Percentiles rank a stretch among this genome's conserved stretches.
These are phyloP conservation scores for Trichophyton benhamiae DNA, from an alignment of 2,329 filamentous ascomycete species.

Conservation along the genomic window DNA sequence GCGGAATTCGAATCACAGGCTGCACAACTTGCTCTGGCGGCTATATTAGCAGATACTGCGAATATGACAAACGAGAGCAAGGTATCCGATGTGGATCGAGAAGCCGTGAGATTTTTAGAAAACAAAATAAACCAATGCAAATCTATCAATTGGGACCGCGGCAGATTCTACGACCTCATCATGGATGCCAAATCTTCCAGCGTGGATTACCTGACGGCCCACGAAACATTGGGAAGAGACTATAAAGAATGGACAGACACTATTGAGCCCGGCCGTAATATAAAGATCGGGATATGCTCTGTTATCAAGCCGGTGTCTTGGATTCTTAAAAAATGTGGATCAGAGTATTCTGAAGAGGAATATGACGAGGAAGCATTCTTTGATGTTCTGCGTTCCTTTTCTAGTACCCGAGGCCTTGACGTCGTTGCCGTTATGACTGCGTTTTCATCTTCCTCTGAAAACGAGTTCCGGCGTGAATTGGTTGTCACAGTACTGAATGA, in stretches of 20 bases:
- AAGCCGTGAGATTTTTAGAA: constrained; percentile 41
- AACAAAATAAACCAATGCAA: constrained; percentile 25
- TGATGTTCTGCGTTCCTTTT: constrained; percentile 34
- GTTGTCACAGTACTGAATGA: constrained; percentile 38
- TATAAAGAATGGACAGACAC: constrained; percentile 50
- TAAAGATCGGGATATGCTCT: constrained; percentile 46
- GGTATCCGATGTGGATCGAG: constrained; percentile 37
- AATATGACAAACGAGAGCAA: constrained; percentile 35
- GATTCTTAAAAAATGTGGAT: constrained; percentile 35
- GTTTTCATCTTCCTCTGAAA: constrained; percentile 32
- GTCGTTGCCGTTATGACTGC: constrained; percentile 51
- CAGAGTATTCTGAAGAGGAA: constrained; percentile 10
- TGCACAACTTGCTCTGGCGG: constrained; percentile 29
- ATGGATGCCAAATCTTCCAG: constrained; percentile 43
- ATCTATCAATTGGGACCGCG: constrained; percentile 32
- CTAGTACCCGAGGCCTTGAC: constrained; percentile 34
- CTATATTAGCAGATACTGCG: constrained; percentile 35
- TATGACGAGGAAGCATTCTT: constrained; percentile 24
- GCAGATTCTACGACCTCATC: constrained; percentile 41
- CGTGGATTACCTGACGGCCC: constrained; percentile 39
- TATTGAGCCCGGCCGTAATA: neutral
- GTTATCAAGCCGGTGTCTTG: constrained; percentile 46
- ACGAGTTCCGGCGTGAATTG: constrained; percentile 41
- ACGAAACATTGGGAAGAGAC: constrained; percentile 49
- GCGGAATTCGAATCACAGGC: constrained; percentile 27